Conservation (phyloP, 148 eudicot species). For the Camellia granthamiana region DNA sequence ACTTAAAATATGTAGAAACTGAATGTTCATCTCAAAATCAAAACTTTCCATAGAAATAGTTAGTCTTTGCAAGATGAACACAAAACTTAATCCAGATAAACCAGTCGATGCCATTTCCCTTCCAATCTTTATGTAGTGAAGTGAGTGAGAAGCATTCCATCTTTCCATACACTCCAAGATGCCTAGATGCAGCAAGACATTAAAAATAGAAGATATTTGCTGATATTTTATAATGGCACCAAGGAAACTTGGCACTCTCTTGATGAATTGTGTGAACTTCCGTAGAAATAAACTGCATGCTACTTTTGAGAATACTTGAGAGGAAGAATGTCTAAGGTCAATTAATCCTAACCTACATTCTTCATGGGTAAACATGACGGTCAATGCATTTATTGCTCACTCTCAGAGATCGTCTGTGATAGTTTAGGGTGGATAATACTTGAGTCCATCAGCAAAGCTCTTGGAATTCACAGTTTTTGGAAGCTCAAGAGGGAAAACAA, state of each 20-base stretch:
- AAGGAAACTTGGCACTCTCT: conserved; percentile 5
- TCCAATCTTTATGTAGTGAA: background rate
- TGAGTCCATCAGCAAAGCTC: no score
- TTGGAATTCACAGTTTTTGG: no score
- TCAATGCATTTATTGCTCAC: no score
- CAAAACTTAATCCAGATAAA: background rate
- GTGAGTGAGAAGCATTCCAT: background rate
- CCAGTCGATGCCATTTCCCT: background rate
- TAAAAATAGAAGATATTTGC: background rate
- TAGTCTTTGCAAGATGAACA: background rate
- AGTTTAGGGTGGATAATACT: no score
- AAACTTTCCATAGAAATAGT: conserved; percentile 2
- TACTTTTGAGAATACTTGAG: no score
- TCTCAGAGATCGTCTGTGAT: no score
- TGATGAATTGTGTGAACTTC: background rate
- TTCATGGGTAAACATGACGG: no score
- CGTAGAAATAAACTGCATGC: background rate
- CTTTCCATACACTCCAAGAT: background rate
- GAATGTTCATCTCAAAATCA: background rate
- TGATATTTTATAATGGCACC: background rate
- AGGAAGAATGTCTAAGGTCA: no score
- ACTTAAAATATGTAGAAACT: background rate
- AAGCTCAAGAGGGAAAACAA: no score
- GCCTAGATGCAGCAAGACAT: background rate
- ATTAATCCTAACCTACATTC: no score